Evolutionary conservation across 2,329 filamentous ascomycete species (phyloP).

Genomic region (Dichotomopilus funicola): DNA sequence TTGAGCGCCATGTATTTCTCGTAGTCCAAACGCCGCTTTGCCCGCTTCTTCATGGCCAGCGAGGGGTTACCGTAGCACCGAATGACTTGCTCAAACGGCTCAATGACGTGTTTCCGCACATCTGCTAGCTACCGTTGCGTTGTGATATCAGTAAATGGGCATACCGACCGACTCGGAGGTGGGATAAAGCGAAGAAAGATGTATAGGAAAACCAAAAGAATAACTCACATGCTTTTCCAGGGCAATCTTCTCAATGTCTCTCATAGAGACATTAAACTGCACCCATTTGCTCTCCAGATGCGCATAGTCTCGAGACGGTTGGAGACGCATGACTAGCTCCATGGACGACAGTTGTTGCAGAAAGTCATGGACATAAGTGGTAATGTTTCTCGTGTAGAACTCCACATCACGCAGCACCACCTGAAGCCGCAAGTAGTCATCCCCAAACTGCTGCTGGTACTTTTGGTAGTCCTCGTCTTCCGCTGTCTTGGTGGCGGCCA

Average conservation of each 20-base stretch:
- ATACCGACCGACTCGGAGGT: neutral
- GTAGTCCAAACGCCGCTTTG: conserved; percentile 86
- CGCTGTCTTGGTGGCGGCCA: conserved; percentile 52
- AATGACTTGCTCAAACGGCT: conserved; percentile 45
- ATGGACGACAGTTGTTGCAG: conserved; percentile 74
- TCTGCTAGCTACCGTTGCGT: conserved; percentile 42
- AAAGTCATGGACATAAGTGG: conserved; percentile 74
- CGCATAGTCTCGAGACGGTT: conserved; percentile 64
- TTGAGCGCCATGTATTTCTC: conserved; percentile 73
- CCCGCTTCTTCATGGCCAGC: conserved; percentile 86
- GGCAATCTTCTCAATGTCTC: conserved; percentile 76
- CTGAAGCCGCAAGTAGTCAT: conserved; percentile 87
- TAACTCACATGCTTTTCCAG: conserved; percentile 72
- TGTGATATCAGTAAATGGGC: conserved; percentile 22
- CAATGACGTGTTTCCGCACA: conserved; percentile 76
- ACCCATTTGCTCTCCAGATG: conserved; percentile 91
- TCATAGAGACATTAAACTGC: conserved; percentile 78
- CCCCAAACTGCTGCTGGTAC: conserved; percentile 78
- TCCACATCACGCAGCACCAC: conserved; percentile 92
- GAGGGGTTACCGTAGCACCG: conserved; percentile 68
- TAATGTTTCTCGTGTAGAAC: conserved; percentile 76
- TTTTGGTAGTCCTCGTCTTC: conserved; percentile 79
- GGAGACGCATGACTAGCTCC: conserved; percentile 69
- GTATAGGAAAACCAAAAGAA: neutral
- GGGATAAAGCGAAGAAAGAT: neutral